Evolutionary conservation across 768 basidiomycete species (phyloP).

Genomic region (Pleurotus salmoneostramineus): DNA sequence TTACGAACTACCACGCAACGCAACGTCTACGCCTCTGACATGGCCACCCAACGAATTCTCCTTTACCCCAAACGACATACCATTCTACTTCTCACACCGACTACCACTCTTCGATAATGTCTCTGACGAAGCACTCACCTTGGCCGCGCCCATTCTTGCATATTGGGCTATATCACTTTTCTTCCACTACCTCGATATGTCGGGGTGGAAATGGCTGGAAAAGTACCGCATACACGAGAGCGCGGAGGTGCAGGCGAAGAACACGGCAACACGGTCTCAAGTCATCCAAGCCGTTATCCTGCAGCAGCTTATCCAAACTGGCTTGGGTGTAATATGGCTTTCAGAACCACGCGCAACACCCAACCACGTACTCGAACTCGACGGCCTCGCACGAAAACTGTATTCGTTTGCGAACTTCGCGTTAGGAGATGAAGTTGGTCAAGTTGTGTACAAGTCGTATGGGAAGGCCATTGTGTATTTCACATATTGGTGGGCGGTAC

Average conservation of each 20-base stretch:
- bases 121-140: constrained; percentile 67
- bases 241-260: constrained; percentile 68
- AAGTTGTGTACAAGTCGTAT: constrained; percentile 28
- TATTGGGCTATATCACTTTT: constrained; percentile 83
- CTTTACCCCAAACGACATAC: constrained; percentile 28
- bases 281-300: constrained; percentile 81
- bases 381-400: constrained; percentile 36
- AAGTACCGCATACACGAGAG: constrained; percentile 88
- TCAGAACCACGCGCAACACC: constrained; percentile 33
- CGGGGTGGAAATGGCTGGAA: constrained; percentile 73
- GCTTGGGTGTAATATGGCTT: constrained; percentile 67
- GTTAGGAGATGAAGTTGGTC: constrained; percentile 38
- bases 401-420: constrained; percentile 30
- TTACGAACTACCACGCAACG: constrained; percentile 22
- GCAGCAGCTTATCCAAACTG: constrained; percentile 85
- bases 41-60: constrained; percentile 33
- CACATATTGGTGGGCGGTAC: constrained; percentile 94
- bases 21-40: constrained; percentile 30
- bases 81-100: constrained; percentile 53
- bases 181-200: constrained; percentile 83
- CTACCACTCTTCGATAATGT: constrained; percentile 48
- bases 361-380: constrained; percentile 39
- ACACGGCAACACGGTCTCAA: constrained; percentile 64
- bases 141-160: constrained; percentile 70
- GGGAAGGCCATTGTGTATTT: constrained; percentile 41